A percentile compares a stretch with the other conserved stretches of the same genome.
Evolutionary conservation across 208 protist genomes (phyloP).

Genomic region (Acanthamoeba castellanii): DNA sequence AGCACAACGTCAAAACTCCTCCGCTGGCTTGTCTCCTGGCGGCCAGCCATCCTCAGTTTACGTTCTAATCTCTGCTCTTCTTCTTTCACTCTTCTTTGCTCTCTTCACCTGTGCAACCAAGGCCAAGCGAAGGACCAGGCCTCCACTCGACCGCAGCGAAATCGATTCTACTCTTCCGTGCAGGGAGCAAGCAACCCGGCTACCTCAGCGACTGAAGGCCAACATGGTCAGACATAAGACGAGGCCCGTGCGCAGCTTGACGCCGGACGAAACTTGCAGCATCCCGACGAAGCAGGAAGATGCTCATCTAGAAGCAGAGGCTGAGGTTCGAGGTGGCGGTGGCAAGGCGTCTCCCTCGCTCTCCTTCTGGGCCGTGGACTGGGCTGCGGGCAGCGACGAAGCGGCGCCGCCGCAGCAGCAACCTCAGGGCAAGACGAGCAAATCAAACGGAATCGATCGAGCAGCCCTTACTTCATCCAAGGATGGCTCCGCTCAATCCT

Average conservation of each 20-base stretch:
- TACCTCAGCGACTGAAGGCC: too few species aligned
- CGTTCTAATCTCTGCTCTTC: background rate
- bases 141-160: too few species aligned
- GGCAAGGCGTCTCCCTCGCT: background rate
- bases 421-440: background rate
- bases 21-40: background rate
- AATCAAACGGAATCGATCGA: background rate
- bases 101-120: too few species aligned
- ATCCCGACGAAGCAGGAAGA: constrained; percentile 14
- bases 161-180: too few species aligned
- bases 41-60: background rate
- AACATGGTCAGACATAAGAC: constrained; percentile 71
- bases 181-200: too few species aligned
- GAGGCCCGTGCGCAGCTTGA: constrained; percentile 40
- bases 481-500: background rate
- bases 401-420: background rate
- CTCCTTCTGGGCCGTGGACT: background rate
- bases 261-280: constrained; percentile 5
- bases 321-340: background rate
- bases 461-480: background rate
- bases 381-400: background rate
- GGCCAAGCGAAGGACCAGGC: too few species aligned
- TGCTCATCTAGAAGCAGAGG: background rate
- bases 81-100: background rate
- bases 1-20: background rate